Evolutionary conservation across 106 monocot species (phyloP), one percentile per base, ranked within the genome.

Genomic region (Acanthochlamys bracteata): DNA sequence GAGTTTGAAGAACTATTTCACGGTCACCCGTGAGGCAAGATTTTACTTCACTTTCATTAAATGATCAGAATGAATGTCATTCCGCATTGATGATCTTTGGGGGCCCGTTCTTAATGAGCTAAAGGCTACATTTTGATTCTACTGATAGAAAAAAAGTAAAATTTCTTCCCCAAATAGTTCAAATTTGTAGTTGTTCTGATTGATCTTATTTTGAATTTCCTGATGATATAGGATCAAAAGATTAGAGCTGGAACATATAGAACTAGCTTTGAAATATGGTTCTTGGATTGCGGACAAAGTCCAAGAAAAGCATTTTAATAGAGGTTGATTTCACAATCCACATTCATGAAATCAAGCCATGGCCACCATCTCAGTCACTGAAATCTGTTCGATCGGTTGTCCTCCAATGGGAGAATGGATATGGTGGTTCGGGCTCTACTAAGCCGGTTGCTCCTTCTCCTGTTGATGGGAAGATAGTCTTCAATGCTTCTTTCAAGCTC

Each of bases 341-440:
- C 62, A 57, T 95, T 7, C 82, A 77, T 49, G 90, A 90, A 78
- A 86, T 95, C 67, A 90, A 78, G 66, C 95, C 90, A 76, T 95
- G 95, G 95, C 90, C 95, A 0, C 78, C 95, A 7, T 87, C 86
- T 26, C 76, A 86, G 26, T 87, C 95, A 24, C 68, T 95, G 23
- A 84, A 74, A 52, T 77, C 83, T 7, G 66, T 95, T 22, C 77
- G 73, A 13, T 71, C 86, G 3, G 86, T 90, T 12, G 78, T 82
- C 8, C 77, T 95, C 12, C 81, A 81, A 0, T 95, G 90, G 95
- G 86, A 84, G 65, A 87, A 90, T 55, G 90, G 90, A 0, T 79
- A 79, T 59, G 41, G 61, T 20, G 78, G 20, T 45, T 73, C 81
- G 0, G 87, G 90, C 0, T 76, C 66, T 24, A 84, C 82, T 1